These are phyloP conservation scores for Brettanomyces bruxellensis DNA, from an alignment of 805 yeast genomes.

Conservation along the genomic window DNA sequence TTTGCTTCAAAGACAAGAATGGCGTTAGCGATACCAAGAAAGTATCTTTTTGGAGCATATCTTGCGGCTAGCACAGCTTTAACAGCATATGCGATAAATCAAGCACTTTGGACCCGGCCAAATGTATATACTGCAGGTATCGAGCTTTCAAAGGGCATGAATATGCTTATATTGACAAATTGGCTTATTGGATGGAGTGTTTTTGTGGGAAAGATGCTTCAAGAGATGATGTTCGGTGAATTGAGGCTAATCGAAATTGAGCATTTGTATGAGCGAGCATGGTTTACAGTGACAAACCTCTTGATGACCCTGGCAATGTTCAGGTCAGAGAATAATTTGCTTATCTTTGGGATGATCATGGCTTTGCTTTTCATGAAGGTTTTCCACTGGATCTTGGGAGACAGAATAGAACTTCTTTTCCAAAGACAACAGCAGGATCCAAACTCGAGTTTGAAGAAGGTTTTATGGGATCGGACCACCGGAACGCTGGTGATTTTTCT, in stretches of 20 bases:
- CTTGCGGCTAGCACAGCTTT: slow-evolving; percentile 25
- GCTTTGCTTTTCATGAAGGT: slow-evolving; percentile 47
- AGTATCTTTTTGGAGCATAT: slow-evolving; percentile 15
- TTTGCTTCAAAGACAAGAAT: no score
- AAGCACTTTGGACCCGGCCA: slow-evolving; percentile 34
- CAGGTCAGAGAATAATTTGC: slow-evolving; percentile 35
- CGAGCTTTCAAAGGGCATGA: slow-evolving; percentile 41
- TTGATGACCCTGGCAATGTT: slow-evolving; percentile 49
- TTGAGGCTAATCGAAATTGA: slow-evolving; percentile 69
- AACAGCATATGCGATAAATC: slow-evolving; percentile 26
- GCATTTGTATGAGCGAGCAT: slow-evolving; percentile 58
- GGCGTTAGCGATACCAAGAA: not conserved
- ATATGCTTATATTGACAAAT: slow-evolving; percentile 32
- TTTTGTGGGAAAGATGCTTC: slow-evolving; percentile 38
- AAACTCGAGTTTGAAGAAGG: slow-evolving; percentile 9
- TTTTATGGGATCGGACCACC: slow-evolving; percentile 31
- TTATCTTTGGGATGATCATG: slow-evolving; percentile 28
- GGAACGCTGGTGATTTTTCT: slow-evolving; percentile 37
- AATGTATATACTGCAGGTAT: slow-evolving; percentile 41
- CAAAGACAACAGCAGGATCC: slow-evolving; percentile 29
- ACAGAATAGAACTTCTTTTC: slow-evolving; percentile 38
- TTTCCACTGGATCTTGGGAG: slow-evolving; percentile 65
- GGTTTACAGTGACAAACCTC: slow-evolving; percentile 55
- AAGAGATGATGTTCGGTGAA: slow-evolving; percentile 58
- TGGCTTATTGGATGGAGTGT: slow-evolving; percentile 31